A percentile compares a stretch with the other conserved stretches of the same genome.
These are phyloP conservation scores for Eucalyptus pumila DNA, from an alignment of 345 rosid genomes.

Conservation along the genomic window DNA sequence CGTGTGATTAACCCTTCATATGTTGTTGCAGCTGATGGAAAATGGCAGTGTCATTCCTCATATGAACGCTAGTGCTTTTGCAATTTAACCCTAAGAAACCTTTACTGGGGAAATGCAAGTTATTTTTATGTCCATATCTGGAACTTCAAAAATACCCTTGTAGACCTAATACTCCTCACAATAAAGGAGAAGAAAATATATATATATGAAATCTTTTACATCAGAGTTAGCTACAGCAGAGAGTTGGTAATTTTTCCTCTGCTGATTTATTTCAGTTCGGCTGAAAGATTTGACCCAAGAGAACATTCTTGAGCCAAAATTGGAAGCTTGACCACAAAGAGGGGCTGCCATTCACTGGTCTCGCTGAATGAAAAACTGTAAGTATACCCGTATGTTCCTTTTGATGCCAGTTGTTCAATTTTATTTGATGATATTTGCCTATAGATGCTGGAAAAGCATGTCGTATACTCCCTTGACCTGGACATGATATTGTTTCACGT, in stretches of 20 bases:
- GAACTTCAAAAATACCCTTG: background rate
- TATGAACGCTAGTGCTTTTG: background rate
- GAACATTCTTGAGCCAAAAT: constrained; percentile 59
- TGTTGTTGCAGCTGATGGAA: background rate
- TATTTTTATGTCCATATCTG: background rate
- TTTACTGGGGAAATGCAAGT: background rate
- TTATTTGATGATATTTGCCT: background rate
- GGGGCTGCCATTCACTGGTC: constrained; percentile 58
- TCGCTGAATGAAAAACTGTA: constrained; percentile 60
- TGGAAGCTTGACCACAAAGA: constrained; percentile 35
- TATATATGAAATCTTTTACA: background rate
- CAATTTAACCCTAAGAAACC: background rate
- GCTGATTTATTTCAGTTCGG: constrained; percentile 30
- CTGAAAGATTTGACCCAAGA: constrained; percentile 77
- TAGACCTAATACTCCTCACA: background rate
- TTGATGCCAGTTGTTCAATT: background rate
- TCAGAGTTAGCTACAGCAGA: background rate
- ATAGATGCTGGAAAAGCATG: background rate
- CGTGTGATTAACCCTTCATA: background rate
- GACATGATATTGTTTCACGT: background rate
- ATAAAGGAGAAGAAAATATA: background rate
- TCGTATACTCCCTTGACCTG: background rate
- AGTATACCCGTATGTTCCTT: background rate
- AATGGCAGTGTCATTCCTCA: background rate
- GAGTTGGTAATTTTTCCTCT: background rate